Evolutionary conservation across 768 basidiomycete genomes (phyloP).

Genomic region (Lanmaoa pseudosensibilis): DNA sequence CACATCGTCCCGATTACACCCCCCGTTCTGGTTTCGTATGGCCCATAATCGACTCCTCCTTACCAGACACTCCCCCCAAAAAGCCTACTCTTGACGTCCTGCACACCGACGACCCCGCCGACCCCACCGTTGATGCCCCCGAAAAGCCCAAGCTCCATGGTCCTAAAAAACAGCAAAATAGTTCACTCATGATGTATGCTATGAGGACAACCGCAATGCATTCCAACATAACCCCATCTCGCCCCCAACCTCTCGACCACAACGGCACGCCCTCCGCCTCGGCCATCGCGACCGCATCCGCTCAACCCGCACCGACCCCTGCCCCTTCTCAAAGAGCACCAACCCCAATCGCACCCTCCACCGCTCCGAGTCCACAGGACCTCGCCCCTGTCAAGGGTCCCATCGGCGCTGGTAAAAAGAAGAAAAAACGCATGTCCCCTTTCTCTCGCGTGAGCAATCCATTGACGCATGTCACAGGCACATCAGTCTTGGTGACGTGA

Average conservation of each 20-base stretch:
- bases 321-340: conserved; percentile 34
- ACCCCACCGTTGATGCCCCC: conserved; percentile 14
- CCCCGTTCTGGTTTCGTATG: conserved; percentile 83
- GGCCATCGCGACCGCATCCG: conserved; percentile 23
- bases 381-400: conserved; percentile 42
- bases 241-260: conserved; percentile 31
- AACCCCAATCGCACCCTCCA: conserved; percentile 34
- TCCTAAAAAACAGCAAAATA: conserved; percentile 65
- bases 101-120: conserved; percentile 25
- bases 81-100: conserved; percentile 36
- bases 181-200: conserved; percentile 66
- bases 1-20: conserved; percentile 77
- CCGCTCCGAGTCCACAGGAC: conserved; percentile 47
- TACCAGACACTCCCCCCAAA: conserved; percentile 43
- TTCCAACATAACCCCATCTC: conserved; percentile 53
- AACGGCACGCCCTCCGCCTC: conserved; percentile 30
- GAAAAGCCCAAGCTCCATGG: conserved; percentile 29
- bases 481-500: conserved; percentile 26
- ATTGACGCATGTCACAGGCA: conserved; percentile 20
- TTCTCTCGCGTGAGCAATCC: neutral
- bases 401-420: conserved; percentile 63
- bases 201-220: conserved; percentile 80
- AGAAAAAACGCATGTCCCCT: conserved; percentile 63
- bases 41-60: conserved; percentile 68
- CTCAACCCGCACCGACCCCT: conserved; percentile 34